phyloP scores from a whole-genome alignment of 2,329 filamentous ascomycete species.

The Rhexocercosporidium sp. region DNA sequence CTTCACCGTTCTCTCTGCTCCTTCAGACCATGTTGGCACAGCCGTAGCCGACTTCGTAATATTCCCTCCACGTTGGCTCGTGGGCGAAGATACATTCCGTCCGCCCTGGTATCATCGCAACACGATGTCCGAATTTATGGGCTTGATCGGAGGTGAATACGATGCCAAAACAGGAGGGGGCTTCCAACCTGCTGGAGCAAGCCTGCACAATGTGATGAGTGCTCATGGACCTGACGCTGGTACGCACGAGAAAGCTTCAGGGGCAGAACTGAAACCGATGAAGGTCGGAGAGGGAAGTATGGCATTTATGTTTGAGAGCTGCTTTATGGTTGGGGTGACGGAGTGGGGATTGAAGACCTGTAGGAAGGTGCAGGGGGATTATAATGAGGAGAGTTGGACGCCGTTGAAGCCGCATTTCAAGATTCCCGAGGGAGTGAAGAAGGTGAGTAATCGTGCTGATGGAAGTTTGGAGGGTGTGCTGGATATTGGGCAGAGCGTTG shows the following conservation, averaged over 20 bases:
- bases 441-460: constrained; percentile 35
- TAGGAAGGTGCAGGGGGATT: constrained; percentile 69
- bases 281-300: constrained; percentile 65
- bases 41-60: constrained; percentile 69
- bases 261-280: constrained; percentile 56
- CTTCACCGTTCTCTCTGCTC: constrained; percentile 70
- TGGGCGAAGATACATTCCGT: constrained; percentile 63
- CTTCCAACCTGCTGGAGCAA: constrained; percentile 65
- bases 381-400: constrained; percentile 72
- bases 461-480: constrained; percentile 9
- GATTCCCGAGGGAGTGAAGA: constrained; percentile 33
- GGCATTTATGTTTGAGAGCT: constrained; percentile 70
- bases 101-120: constrained; percentile 70
- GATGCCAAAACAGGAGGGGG: constrained; percentile 61
- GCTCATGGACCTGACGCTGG: constrained; percentile 63
- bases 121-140: constrained; percentile 70
- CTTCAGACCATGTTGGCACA: constrained; percentile 58
- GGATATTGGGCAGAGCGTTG: constrained; percentile 29
- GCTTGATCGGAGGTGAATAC: constrained; percentile 64
- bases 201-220: constrained; percentile 67
- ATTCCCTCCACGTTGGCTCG: constrained; percentile 68
- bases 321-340: constrained; percentile 72
- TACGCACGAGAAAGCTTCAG: constrained; percentile 60
- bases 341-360: constrained; percentile 75
- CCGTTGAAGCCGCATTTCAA: constrained; percentile 56